Evolutionary conservation across 768 basidiomycete species (phyloP), one percentile per base, ranked within the genome.

Genomic region (Leccinum pellstonianum): DNA sequence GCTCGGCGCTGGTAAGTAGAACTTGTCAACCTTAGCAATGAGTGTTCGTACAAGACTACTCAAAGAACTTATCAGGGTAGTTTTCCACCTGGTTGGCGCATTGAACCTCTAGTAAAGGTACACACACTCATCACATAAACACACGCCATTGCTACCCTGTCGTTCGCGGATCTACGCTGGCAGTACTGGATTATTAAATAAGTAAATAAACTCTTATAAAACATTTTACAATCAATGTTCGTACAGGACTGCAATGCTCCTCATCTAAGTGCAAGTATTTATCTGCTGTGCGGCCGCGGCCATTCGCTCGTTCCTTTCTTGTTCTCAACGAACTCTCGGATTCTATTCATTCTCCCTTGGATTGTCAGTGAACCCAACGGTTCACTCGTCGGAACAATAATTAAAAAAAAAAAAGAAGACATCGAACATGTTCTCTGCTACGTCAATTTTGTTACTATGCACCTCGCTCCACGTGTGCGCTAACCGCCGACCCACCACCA

Each of bases 391-490:
- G 33, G 11, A 27, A 27, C 27, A 27, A 27, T 7, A 27, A 35
- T 5, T 1, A 37, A 14, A 46, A 23, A 9, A 43, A 21, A 47
- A 27, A 31, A 29, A 33, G 1, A 73, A 68, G 71, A 57, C 58
- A 47, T 61, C 53, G 5, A 51, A 47, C 10, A 2, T 68, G 19
- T 33, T 54, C 33, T 62, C 66, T 19, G 56, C 51, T 9, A 57
- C 48, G 17, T 63, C 49, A 2, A 1, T 63, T 14, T 51, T 72
- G 17, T 4, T 64, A 4, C 41, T 71, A 15, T 66, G 57, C 38
- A 29, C 52, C 11, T 64, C 62, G 19, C 38, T 62, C 12, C 55
- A 58, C 35, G 53, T 41, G 1, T 51, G 29, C 3, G 61, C 58
- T 70, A 1, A 57, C 66, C 10, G 49, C 61, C 0, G 2, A 50